Percentiles rank a stretch among this genome's conserved stretches.
Conservation (phyloP, 2,329 filamentous ascomycete species). For the Gaeumannomyces sp. region DNA sequence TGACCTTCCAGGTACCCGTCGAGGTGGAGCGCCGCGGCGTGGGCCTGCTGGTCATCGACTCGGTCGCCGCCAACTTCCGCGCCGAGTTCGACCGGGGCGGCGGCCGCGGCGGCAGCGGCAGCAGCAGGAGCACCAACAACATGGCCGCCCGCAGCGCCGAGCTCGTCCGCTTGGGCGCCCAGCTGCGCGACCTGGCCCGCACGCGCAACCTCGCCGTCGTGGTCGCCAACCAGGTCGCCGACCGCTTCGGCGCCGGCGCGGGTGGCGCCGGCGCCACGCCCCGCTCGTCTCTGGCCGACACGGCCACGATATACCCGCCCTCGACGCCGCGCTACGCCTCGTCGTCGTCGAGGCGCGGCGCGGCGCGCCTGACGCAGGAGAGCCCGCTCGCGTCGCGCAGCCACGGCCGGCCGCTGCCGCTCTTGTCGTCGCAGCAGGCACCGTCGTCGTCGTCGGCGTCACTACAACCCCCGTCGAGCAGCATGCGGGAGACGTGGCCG, state of each 20-base stretch:
- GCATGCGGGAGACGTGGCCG: slow-evolving; percentile 13
- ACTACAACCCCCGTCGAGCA: slow-evolving; percentile 21
- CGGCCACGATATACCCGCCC: slow-evolving; percentile 1
- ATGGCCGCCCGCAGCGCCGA: slow-evolving; percentile 73
- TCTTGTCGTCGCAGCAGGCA: slow-evolving; percentile 34
- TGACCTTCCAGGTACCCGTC: slow-evolving; percentile 86
- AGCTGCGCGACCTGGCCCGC: slow-evolving; percentile 70
- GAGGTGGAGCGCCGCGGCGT: slow-evolving; percentile 69
- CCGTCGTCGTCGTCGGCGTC: slow-evolving; percentile 31
- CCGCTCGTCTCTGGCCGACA: slow-evolving; percentile 15
- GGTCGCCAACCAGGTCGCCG: slow-evolving; percentile 90
- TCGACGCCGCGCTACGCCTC: slow-evolving; percentile 5
- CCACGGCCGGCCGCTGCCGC: slow-evolving; percentile 26
- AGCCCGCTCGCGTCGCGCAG: slow-evolving; percentile 45
- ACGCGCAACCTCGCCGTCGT: slow-evolving; percentile 75
- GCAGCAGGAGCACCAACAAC: slow-evolving; percentile 41
- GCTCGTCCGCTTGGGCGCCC: slow-evolving; percentile 67
- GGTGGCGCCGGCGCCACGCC: slow-evolving; percentile 6
- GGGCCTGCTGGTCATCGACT: slow-evolving; percentile 82
- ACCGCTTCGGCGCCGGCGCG: slow-evolving; percentile 57
- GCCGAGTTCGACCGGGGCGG: slow-evolving; percentile 70
- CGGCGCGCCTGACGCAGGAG: slow-evolving; percentile 29
- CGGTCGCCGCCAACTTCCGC: slow-evolving; percentile 90
- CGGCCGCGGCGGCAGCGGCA: no score
- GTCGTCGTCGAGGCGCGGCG: slow-evolving; percentile 7